Conservation (phyloP, 2,329 filamentous ascomycete species). For the Ploettnerulaceae sp. region DNA sequence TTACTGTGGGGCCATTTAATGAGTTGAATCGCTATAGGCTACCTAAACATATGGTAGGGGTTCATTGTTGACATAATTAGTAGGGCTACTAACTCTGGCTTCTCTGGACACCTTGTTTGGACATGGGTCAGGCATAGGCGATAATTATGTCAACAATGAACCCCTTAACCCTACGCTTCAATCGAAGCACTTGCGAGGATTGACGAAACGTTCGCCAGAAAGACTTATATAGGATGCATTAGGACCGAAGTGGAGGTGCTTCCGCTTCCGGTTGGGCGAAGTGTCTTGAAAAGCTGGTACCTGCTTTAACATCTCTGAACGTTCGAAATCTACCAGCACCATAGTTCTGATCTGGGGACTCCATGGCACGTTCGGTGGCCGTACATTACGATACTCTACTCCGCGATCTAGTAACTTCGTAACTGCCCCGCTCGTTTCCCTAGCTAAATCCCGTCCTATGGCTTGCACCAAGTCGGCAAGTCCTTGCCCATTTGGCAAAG, state of each 20-base stretch:
- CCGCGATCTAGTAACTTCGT: no score
- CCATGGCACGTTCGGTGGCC: constrained; percentile 1
- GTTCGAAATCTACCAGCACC: constrained; percentile 8
- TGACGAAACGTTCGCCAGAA: constrained; percentile 12
- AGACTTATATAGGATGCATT: constrained; percentile 9
- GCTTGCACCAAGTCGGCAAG: constrained; percentile 1
- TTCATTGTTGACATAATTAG: no score
- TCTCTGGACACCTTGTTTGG: no score
- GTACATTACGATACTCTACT: constrained; percentile 4
- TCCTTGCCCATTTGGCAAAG: neutral
- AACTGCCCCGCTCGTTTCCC: no score
- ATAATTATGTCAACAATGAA: no score
- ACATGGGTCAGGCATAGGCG: no score
- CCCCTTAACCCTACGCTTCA: no score
- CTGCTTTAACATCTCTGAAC: no score
- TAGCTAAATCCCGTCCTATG: neutral
- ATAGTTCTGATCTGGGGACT: constrained; percentile 2
- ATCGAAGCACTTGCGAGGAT: constrained; percentile 16
- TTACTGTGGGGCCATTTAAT: constrained; percentile 13
- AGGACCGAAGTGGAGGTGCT: constrained; percentile 13
- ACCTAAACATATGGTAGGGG: constrained; percentile 16
- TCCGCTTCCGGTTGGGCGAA: constrained; percentile 13
- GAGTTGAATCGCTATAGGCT: constrained; percentile 1
- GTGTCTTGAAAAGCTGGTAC: no score
- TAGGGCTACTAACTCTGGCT: no score